Evolutionary conservation across 768 basidiomycete species (phyloP), one percentile per base, ranked within the genome.

Genomic region (Leccinum sublutescens): DNA sequence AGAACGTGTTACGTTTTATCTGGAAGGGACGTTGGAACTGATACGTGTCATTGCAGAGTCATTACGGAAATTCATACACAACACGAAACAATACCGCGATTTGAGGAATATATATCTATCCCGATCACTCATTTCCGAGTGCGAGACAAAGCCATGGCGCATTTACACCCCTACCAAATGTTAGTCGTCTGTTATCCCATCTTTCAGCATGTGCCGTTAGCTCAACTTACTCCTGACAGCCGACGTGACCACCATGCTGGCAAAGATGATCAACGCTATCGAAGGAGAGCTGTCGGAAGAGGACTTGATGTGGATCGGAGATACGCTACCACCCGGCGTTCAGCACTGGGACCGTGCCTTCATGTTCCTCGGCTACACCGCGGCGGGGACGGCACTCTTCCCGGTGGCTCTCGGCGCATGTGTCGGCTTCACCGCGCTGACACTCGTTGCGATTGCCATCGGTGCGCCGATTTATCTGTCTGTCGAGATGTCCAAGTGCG

Each of bases 241-340:
- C 5, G 65, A 68, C 33, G 54, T 68, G 40, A 48, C 54, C 23
- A 17, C 45, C 17, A 60, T 60, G 60, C 54, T 68, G 1, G 65
- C 60, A 10, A 68, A 69, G 45, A 57, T 69, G 65, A 58, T 68
- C 57, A 56, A 45, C 5, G 54, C 58, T 1, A 53, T 68, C 9
- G 65, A 69, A 40, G 57, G 40, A 29, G 64, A 68, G 12, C 38
- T 67, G 4, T 59, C 47, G 4, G 63, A 67, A 38, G 59, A 67
- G 11, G 59, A 63, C 25, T 51, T 69, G 25, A 55, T 62, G 58
- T 60, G 59, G 15, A 47, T 62, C 9, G 65, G 66, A 8, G 65
- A 69, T 29, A 10, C 52, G 1, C 61, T 62, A 2, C 40, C 69
- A 5, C 67, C 67, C 8, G 63, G 62, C 19, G 58, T 68, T 43